Percentiles rank a stretch among this genome's conserved stretches.
Conservation (phyloP, 352 stramenopile species). For the Pythium periplocum region DNA sequence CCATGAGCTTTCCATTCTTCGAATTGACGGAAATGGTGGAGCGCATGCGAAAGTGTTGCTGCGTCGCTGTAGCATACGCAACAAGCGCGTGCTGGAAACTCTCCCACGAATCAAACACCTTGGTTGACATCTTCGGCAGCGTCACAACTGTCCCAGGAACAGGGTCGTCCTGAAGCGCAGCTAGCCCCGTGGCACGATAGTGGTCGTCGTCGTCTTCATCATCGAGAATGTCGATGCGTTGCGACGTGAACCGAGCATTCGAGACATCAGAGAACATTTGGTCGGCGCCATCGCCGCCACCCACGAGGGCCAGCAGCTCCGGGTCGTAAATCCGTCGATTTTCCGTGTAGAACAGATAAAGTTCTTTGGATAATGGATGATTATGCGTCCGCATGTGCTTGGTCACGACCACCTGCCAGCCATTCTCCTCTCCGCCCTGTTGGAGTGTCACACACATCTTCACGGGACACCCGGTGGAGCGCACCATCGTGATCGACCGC, state of each 20-base stretch:
- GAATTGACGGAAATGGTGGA: conserved; percentile 56
- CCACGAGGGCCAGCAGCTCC: conserved; percentile 37
- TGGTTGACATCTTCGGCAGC: conserved; percentile 30
- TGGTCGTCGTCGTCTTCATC: conserved; percentile 6
- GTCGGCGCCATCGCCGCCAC: neutral
- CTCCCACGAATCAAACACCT: conserved; percentile 54
- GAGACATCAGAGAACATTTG: too few relatives aligned
- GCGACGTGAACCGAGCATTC: too few relatives aligned
- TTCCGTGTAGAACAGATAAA: conserved; percentile 74
- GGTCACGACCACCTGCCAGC: conserved; percentile 72
- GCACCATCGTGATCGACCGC: conserved; percentile 48
- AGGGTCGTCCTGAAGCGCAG: too few relatives aligned
- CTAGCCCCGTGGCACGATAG: too few relatives aligned
- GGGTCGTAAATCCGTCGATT: conserved; percentile 76
- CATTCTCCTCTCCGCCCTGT: conserved; percentile 26
- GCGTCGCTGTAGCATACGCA: conserved; percentile 53
- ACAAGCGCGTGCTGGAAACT: conserved; percentile 47
- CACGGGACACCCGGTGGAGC: conserved; percentile 61
- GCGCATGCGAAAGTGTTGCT: conserved; percentile 67
- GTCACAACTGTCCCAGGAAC: conserved; percentile 1
- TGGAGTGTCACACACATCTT: conserved; percentile 81
- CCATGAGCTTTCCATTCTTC: conserved; percentile 51
- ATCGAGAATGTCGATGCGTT: too few relatives aligned
- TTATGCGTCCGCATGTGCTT: conserved; percentile 72
- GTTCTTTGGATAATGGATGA: conserved; percentile 63